Evolutionary conservation across 2,329 filamentous ascomycete species (phyloP), one percentile per base, ranked within the genome.

Genomic region (Bisporella sp.): DNA sequence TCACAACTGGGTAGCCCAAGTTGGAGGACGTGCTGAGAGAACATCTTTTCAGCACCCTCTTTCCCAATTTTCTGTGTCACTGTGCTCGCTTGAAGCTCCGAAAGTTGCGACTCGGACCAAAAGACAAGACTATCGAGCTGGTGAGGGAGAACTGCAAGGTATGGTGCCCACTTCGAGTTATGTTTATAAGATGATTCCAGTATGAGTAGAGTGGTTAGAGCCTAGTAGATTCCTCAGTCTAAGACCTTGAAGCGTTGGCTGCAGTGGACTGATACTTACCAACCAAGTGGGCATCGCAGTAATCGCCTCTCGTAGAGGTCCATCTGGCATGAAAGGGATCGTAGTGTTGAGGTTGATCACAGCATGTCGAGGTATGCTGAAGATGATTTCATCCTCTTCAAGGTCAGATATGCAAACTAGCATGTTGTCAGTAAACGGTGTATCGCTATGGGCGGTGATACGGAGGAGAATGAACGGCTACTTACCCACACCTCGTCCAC

Each of bases 91-190:
- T 84, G 77, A 21, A 87, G 71, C 60, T 82, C 72, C 6, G 69
- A 68, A 9, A 87, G 71, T 63, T 87, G 83, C 6, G 71, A 66
- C 2, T 74, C 67, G 13, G 73, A 72, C 84, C 84, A 88, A 66
- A 84, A 87, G 73, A 87, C 85, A 33, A 86, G 69, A 6, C 81
- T 85, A 63, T 87, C 75, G 60, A 87, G 85, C 6, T 69, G 62
- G 48, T 65, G 64, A 21, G 84, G 84, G 9, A 87, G 70, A 44
- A 87, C 68, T 47, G 73, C 68, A 56, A 86, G 79, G 65, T 87
- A 87, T 3, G 77, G 70, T 32, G 73, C 72, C 64, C 64, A 67
- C 53, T 55, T 59, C 13, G 64, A 66, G 35, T 37, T n/a, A 44
- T 60, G 48, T 29, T 52, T 45, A 48, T 45, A 51, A 31, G 53